Evolutionary conservation across 2,329 filamentous ascomycete species (phyloP).

Genomic region (Aspergillus flavus): DNA sequence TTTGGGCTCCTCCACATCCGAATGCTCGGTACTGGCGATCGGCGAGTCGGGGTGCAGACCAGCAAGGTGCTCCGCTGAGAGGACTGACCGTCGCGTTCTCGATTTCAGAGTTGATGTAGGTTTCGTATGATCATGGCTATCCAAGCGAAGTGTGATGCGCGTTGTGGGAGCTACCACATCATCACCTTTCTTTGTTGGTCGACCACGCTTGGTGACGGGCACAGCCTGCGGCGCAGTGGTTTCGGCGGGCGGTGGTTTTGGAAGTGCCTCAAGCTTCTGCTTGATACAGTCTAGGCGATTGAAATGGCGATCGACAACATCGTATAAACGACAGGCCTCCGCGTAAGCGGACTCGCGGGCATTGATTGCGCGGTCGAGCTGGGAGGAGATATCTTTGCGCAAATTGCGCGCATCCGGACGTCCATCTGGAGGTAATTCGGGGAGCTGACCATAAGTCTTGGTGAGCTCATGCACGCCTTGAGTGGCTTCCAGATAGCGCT

Average conservation of each 20-base stretch:
- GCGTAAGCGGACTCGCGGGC: constrained; percentile 59
- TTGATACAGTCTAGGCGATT: constrained; percentile 62
- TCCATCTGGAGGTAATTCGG: constrained; percentile 49
- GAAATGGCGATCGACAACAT: constrained; percentile 60
- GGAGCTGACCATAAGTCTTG: constrained; percentile 51
- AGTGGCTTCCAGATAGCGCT: constrained; percentile 46
- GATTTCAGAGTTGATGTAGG: constrained; percentile 35
- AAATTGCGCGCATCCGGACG: constrained; percentile 56
- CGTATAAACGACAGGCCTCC: constrained; percentile 59
- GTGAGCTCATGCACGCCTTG: constrained; percentile 46
- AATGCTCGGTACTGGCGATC: constrained; percentile 51
- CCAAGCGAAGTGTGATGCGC: constrained; percentile 48
- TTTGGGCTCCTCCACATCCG: constrained; percentile 43
- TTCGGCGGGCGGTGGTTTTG: constrained; percentile 62
- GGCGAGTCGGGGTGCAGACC: constrained; percentile 48
- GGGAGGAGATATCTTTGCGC: constrained; percentile 59
- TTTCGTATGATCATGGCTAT: constrained; percentile 26
- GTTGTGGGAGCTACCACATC: constrained; percentile 33
- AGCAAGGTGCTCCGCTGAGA: constrained; percentile 39
- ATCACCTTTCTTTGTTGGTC: constrained; percentile 43
- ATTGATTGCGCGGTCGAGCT: constrained; percentile 57
- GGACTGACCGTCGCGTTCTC: constrained; percentile 38
- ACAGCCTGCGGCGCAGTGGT: constrained; percentile 53
- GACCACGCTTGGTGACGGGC: constrained; percentile 39
- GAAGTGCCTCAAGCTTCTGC: constrained; percentile 63